phyloP scores from a whole-genome alignment of 2,329 filamentous ascomycete species.

The Pezicula neosporulosa region DNA sequence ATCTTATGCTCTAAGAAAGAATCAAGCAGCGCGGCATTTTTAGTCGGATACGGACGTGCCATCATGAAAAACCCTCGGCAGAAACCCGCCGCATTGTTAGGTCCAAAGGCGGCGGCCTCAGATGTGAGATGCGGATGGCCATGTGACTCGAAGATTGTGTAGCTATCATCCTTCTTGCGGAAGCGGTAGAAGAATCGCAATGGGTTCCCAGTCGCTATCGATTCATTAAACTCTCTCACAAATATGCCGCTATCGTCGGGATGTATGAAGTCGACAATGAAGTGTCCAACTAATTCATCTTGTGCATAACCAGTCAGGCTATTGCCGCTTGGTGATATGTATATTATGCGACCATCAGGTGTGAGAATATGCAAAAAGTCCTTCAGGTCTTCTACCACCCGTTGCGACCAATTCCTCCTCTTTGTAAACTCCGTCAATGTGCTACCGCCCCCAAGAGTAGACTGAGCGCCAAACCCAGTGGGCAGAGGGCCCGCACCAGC shows the following conservation, averaged over 20 bases:
- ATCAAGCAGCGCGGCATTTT: conserved; percentile 80
- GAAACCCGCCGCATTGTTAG: conserved; percentile 62
- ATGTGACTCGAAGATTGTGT: conserved; percentile 83
- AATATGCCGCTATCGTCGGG: conserved; percentile 81
- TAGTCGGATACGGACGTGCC: conserved; percentile 84
- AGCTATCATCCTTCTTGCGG: conserved; percentile 68
- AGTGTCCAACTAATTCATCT: conserved; percentile 68
- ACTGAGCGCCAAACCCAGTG: conserved; percentile 24
- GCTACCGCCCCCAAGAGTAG: conserved; percentile 35
- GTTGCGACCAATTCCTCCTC: conserved; percentile 77
- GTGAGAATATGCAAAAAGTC: conserved; percentile 88
- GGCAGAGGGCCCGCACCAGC: conserved; percentile 28
- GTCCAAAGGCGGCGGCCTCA: conserved; percentile 60
- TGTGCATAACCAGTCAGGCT: conserved; percentile 71
- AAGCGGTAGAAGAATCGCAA: conserved; percentile 86
- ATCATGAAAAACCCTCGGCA: conserved; percentile 94
- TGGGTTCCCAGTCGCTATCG: conserved; percentile 75
- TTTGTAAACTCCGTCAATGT: conserved; percentile 64
- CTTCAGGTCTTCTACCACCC: conserved; percentile 83
- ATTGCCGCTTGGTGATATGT: conserved; percentile 77
- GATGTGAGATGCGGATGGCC: conserved; percentile 85
- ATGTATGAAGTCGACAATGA: conserved; percentile 81
- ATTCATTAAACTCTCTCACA: conserved; percentile 83
- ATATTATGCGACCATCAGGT: conserved; percentile 77
- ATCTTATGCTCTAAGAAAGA: conserved; percentile 97